Evolutionary conservation across 2,329 filamentous ascomycete genomes (phyloP).

Genomic region (Aureobasidium leucospermi): DNA sequence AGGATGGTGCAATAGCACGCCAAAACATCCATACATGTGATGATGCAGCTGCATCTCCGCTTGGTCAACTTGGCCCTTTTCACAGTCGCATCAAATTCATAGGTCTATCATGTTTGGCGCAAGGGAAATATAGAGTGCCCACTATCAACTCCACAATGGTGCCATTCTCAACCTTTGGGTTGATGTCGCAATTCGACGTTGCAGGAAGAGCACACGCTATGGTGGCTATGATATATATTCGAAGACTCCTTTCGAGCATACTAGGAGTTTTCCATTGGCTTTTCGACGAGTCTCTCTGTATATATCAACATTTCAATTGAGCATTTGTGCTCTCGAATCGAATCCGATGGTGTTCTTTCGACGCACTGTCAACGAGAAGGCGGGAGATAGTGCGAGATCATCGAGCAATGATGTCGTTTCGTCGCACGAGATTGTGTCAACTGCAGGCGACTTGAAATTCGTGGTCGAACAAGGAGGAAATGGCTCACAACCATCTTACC

Average conservation of each 20-base stretch:
- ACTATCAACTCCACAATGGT: background rate
- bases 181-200: background rate
- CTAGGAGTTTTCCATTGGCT: background rate
- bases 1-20: slow-evolving; percentile 7
- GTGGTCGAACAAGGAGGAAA: slow-evolving; percentile 42
- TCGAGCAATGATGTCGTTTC: background rate
- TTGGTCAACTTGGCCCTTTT: background rate
- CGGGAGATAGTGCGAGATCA: background rate
- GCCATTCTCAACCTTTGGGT: background rate
- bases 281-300: background rate
- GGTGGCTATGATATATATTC: background rate
- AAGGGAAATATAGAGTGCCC: background rate
- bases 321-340: background rate
- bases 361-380: background rate
- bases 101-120: background rate
- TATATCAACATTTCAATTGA: background rate
- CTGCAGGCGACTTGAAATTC: slow-evolving; percentile 38
- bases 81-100: background rate
- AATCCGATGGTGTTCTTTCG: background rate
- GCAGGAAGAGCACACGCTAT: background rate
- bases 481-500: slow-evolving; percentile 44
- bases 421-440: slow-evolving; percentile 6
- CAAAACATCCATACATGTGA: background rate
- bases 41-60: background rate
- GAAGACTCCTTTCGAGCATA: background rate